Conservation (phyloP, 305 asterid species). For the Solanum hybrid region DNA sequence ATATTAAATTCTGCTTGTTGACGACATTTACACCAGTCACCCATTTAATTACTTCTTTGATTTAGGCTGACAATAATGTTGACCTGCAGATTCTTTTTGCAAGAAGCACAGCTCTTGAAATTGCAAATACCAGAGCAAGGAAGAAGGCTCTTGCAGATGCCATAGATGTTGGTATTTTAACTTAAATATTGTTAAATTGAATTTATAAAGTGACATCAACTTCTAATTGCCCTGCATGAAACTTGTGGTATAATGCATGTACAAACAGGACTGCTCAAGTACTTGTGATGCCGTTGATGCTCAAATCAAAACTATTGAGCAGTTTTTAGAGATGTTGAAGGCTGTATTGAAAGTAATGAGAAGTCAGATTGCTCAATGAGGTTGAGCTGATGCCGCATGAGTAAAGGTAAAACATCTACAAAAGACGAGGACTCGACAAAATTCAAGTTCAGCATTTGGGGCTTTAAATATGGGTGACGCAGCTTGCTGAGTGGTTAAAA, state of each 20-base stretch:
- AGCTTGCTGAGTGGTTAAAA: constrained; percentile 3
- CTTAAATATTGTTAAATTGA: background rate
- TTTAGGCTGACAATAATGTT: background rate
- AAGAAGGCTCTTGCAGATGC: constrained; percentile 12
- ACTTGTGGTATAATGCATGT: background rate
- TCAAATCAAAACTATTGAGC: constrained; percentile 6
- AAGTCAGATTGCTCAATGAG: background rate
- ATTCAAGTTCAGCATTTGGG: background rate
- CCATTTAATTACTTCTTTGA: background rate
- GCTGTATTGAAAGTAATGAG: constrained; percentile 6
- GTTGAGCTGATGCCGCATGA: background rate
- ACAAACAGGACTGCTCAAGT: constrained; percentile 6
- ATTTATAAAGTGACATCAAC: background rate
- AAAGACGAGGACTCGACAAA: background rate
- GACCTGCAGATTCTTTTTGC: constrained; percentile 3
- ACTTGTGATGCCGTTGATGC: constrained; percentile 6
- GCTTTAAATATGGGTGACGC: background rate
- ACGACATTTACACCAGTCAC: background rate
- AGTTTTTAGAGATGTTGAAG: constrained; percentile 5
- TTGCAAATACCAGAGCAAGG: constrained; percentile 19
- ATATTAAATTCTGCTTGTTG: background rate
- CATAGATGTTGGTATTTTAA: constrained; percentile 12
- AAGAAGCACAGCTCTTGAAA: background rate
- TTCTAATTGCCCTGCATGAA: background rate
- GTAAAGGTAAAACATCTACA: background rate